These are phyloP conservation scores for Calonectria montana DNA, from an alignment of 2,329 filamentous ascomycete genomes.

Conservation along the genomic window DNA sequence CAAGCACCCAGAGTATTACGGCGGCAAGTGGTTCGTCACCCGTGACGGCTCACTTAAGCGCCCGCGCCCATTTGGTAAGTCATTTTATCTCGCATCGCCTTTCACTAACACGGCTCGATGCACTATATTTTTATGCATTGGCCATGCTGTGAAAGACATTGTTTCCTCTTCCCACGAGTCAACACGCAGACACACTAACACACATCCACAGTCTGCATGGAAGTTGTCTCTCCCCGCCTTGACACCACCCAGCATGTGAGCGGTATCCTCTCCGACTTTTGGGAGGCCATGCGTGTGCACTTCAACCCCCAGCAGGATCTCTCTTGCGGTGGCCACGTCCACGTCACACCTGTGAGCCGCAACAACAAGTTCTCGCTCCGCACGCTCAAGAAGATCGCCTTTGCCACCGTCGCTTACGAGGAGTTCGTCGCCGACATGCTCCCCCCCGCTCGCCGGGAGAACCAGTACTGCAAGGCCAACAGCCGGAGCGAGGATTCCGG, in stretches of 20 bases:
- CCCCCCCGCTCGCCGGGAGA: slow-evolving; percentile 47
- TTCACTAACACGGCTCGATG: slow-evolving; percentile 1
- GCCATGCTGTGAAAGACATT: not conserved
- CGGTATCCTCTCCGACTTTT: slow-evolving; percentile 52
- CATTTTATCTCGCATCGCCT: not conserved
- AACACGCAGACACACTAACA: slow-evolving; percentile 16
- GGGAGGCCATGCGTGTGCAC: slow-evolving; percentile 55
- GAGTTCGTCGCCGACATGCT: slow-evolving; percentile 48
- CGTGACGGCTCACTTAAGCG: slow-evolving; percentile 53
- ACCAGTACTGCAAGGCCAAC: slow-evolving; percentile 51
- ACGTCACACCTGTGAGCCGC: slow-evolving; percentile 50
- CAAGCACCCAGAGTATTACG: slow-evolving; percentile 56
- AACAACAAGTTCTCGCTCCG: slow-evolving; percentile 50
- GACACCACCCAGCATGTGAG: slow-evolving; percentile 48
- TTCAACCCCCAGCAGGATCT: slow-evolving; percentile 50
- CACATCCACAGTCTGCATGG: slow-evolving; percentile 50
- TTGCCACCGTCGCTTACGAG: slow-evolving; percentile 49
- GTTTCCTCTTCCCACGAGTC: not conserved
- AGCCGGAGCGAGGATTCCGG: slow-evolving; percentile 46
- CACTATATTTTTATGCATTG: not conserved
- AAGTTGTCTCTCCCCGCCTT: slow-evolving; percentile 53
- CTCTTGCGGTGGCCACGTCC: slow-evolving; percentile 54
- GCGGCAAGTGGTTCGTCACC: slow-evolving; percentile 56
- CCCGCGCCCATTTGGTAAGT: slow-evolving; percentile 50
- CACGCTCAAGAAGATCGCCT: slow-evolving; percentile 52